phyloP scores from a whole-genome alignment of 2,329 filamentous ascomycete species.

The Huntiella bhutanensis region DNA sequence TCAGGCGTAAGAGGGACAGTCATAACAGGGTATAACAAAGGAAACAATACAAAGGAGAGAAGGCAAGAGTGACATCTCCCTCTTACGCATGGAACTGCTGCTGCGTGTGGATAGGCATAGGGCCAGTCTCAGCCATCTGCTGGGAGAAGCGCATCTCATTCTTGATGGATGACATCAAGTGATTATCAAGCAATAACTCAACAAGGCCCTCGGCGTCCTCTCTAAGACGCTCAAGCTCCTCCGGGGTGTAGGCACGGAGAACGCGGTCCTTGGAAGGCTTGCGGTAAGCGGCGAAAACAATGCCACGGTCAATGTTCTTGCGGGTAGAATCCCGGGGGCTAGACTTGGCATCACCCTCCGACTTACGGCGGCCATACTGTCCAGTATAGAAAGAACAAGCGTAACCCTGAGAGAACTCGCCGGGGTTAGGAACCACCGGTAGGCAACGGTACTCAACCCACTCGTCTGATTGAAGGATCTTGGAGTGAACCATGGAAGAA shows the following conservation, averaged over 20 bases:
- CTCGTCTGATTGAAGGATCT: conserved; percentile 27
- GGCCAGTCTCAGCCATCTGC: conserved; percentile 21
- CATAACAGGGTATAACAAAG: conserved; percentile 1
- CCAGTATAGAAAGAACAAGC: conserved; percentile 33
- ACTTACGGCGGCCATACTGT: conserved; percentile 16
- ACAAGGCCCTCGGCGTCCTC: conserved; percentile 33
- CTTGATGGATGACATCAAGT: conserved; percentile 18
- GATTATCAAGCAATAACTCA: conserved; percentile 32
- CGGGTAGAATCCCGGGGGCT: background rate
- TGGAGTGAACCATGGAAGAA: conserved; percentile 28
- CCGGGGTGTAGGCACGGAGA: conserved; percentile 17
- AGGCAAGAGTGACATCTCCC: background rate
- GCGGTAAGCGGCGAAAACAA: conserved; percentile 37
- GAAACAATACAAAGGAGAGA: conserved; percentile 1
- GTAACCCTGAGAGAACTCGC: conserved; percentile 33
- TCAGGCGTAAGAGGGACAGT: background rate
- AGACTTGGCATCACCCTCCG: conserved; percentile 12
- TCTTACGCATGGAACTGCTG: conserved; percentile 5
- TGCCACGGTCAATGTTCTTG: conserved; percentile 26
- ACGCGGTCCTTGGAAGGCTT: conserved; percentile 23
- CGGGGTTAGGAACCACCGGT: conserved; percentile 17
- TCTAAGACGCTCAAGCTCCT: conserved; percentile 27
- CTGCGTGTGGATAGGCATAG: conserved; percentile 18
- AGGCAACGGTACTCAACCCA: conserved; percentile 35
- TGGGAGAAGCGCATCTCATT: conserved; percentile 14